Evolutionary conservation across 345 rosid genomes (phyloP), one percentile per base, ranked within the genome.

Genomic region (Passiflora organensis): DNA sequence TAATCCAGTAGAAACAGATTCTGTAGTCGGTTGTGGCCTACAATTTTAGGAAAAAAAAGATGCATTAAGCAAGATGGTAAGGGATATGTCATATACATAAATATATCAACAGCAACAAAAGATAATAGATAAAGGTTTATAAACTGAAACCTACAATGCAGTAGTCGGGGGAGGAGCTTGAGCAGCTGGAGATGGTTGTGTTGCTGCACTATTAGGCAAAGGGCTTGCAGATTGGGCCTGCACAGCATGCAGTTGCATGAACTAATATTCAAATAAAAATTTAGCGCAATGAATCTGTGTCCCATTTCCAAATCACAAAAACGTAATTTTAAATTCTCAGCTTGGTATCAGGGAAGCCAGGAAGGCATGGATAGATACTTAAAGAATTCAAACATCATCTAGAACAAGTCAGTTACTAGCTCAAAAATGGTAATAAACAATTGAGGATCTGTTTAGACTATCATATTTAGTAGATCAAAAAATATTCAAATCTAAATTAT

Each of bases 141-240:
- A 62, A 48, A 22, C 36, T 10, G 41, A 54, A 36, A 63, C 67
- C 20, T 48, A 63, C 67, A 16, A 20, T 19, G 53, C 47, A 23
- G 39, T 19, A 47, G 60, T 56, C 17, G 55, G 32, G 6, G 37
- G 60, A 55, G 67, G 55, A 46, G 55, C 20, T 24, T 63, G 49
- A 63, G 55, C 2, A 15, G 48, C 23, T 21, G 51, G 16, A n/a
- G 60, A 6, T 25, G 60, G 39, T 46, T 32, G 53, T 21, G 58
- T 53, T 48, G 48, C 51, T 21, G 28, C 21, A 22, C 58, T n/a
- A n/a, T n/a, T 32, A 52, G 67, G 49, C 59, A 48, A 32, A 24
- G 65, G 2, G 23, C 49, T 48, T 20, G 67, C 25, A n/a, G 59
- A 32, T 45, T 47, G 61, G 10, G 48, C 67, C 67, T 63, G 60